phyloP scores from a whole-genome alignment of 768 basidiomycete species.

The Hemileccinum rubropunctum region DNA sequence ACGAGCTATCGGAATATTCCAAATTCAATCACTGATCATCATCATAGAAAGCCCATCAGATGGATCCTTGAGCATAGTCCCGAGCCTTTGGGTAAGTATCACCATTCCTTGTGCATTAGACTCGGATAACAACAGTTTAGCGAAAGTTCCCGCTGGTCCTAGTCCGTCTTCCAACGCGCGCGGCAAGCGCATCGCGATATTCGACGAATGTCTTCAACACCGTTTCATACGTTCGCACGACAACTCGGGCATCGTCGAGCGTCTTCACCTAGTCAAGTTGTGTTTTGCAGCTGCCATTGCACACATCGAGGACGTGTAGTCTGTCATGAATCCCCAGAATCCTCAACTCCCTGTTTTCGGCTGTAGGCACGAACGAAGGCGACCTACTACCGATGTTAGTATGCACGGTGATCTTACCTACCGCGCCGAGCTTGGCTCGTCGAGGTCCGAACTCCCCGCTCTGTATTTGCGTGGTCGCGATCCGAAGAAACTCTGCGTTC shows the following conservation, averaged over 20 bases:
- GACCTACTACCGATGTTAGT: constrained; percentile 49
- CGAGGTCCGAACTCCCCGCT: constrained; percentile 13
- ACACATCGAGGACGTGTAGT: constrained; percentile 50
- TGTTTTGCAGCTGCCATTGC: constrained; percentile 81
- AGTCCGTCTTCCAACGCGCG: background rate
- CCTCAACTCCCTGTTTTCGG: background rate
- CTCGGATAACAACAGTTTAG: background rate
- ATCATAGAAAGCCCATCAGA: background rate
- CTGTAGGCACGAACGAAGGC: constrained; percentile 38
- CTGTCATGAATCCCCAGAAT: background rate
- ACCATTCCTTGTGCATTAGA: background rate
- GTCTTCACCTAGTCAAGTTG: constrained; percentile 77
- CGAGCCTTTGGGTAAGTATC: background rate
- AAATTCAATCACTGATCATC: background rate
- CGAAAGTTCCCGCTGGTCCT: background rate
- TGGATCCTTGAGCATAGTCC: background rate
- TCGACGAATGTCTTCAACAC: constrained; percentile 68
- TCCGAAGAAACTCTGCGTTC: constrained; percentile 53
- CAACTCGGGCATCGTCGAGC: constrained; percentile 78
- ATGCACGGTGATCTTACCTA: constrained; percentile 37
- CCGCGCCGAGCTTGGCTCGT: too few relatives aligned
- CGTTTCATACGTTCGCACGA: constrained; percentile 77
- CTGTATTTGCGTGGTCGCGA: constrained; percentile 33
- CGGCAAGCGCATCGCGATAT: constrained; percentile 30
- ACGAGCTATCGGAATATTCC: background rate